Evolutionary conservation across 176 grass and related monocot genomes (phyloP).

Genomic region (Elymus sibiricus): DNA sequence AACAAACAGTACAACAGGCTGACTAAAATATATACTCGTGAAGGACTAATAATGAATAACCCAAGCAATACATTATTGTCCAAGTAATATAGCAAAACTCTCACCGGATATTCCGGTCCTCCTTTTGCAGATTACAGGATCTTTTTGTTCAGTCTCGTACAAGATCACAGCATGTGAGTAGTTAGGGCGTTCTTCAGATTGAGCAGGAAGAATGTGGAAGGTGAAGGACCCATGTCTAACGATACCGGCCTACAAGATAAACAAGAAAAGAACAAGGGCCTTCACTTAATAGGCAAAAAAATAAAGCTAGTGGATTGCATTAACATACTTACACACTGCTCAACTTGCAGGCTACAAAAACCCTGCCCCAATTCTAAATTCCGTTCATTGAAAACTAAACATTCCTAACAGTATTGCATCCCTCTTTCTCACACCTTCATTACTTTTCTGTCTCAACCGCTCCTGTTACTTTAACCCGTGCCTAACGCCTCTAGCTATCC

Average conservation of each 20-base stretch:
- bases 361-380: neutral
- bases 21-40: slow-evolving; percentile 9
- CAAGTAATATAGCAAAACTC: slow-evolving; percentile 6
- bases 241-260: slow-evolving; percentile 44
- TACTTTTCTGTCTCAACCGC: neutral
- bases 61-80: slow-evolving; percentile 8
- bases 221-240: slow-evolving; percentile 19
- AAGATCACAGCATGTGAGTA: slow-evolving; percentile 56
- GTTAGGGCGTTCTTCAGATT: slow-evolving; percentile 24
- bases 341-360: neutral
- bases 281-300: slow-evolving; percentile 7
- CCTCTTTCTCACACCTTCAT: neutral
- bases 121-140: neutral
- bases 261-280: neutral
- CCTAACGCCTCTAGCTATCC: slow-evolving; percentile 1
- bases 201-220: slow-evolving; percentile 48
- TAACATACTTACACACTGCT: slow-evolving; percentile 19
- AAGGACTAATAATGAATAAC: neutral
- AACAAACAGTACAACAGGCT: neutral
- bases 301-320: slow-evolving; percentile 8
- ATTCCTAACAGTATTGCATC: neutral
- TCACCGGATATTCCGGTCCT: slow-evolving; percentile 38
- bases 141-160: slow-evolving; percentile 29
- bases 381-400: slow-evolving; percentile 13
- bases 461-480: neutral